Percentiles rank a stretch among this genome's conserved stretches.
Evolutionary conservation across 139 green algal genomes (phyloP).

Genomic region (Chlorella sp.): DNA sequence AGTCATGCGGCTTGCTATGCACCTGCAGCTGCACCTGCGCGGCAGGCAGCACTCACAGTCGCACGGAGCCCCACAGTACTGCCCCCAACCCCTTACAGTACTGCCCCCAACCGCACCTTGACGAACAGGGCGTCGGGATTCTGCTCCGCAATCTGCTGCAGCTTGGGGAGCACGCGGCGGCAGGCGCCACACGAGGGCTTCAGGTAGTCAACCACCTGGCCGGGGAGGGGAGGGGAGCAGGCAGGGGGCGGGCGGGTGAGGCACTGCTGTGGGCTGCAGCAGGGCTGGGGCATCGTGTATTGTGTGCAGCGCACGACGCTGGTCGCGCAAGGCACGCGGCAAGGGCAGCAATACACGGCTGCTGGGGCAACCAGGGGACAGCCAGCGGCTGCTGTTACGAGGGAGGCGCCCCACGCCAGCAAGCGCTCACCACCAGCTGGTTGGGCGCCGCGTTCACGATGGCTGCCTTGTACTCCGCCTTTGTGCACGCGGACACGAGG

Average conservation of each 20-base stretch:
- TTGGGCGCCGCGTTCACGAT: not conserved
- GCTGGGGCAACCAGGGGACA: too few species aligned
- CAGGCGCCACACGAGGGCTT: constrained; percentile 47
- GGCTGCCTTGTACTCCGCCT: constrained; percentile 28
- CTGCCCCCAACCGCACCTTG: constrained; percentile 60
- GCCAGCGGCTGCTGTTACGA: too few species aligned
- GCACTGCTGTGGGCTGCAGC: too few species aligned
- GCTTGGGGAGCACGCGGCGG: constrained; percentile 58
- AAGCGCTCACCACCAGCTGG: constrained; percentile 26
- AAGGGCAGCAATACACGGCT: too few species aligned
- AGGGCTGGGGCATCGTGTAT: too few species aligned
- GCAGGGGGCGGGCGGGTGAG: too few species aligned
- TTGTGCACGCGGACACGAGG: constrained; percentile 14
- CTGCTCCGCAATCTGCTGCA: constrained; percentile 60
- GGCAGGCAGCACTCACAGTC: not conserved
- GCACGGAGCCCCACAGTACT: not conserved
- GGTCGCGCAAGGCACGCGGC: too few species aligned
- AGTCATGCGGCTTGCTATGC: not conserved
- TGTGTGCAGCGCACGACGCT: too few species aligned
- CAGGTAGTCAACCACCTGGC: constrained; percentile 59
- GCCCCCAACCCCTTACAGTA: not conserved
- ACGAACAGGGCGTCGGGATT: constrained; percentile 65
- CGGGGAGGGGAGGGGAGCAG: too few species aligned
- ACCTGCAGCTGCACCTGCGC: not conserved
- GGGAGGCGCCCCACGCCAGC: too few species aligned